phyloP scores from a whole-genome alignment of 2,329 filamentous ascomycete genomes.

The Fusarium haematococcum region DNA sequence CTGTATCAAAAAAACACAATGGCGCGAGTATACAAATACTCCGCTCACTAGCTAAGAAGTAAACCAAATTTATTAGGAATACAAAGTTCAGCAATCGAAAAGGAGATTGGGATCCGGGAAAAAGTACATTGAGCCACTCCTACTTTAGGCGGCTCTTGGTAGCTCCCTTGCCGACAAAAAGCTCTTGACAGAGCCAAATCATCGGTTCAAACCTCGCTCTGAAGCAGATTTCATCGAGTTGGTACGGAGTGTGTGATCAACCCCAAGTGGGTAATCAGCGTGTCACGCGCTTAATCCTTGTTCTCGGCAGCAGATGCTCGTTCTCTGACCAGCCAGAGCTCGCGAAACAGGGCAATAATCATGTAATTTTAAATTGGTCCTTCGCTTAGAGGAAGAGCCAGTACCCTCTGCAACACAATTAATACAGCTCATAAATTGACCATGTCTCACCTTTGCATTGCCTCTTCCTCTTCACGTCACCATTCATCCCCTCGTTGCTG shows the following conservation, averaged over 20 bases:
- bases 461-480: neutral
- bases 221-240: neutral
- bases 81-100: neutral
- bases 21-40: too few species aligned
- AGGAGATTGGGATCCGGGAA: neutral
- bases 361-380: neutral
- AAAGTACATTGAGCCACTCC: neutral
- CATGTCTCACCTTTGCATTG: neutral
- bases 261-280: neutral
- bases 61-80: too few species aligned
- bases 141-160: neutral
- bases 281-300: neutral
- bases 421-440: neutral
- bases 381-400: neutral
- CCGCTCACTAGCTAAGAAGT: too few species aligned
- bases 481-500: neutral
- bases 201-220: neutral
- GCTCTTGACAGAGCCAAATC: neutral
- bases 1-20: too few species aligned
- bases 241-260: neutral
- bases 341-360: neutral
- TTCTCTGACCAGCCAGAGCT: neutral
- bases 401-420: neutral
- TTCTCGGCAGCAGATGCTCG: neutral
- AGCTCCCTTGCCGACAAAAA: neutral